Evolutionary conservation across 2,329 filamentous ascomycete genomes (phyloP).

Genomic region (Talaromyces marneffei): DNA sequence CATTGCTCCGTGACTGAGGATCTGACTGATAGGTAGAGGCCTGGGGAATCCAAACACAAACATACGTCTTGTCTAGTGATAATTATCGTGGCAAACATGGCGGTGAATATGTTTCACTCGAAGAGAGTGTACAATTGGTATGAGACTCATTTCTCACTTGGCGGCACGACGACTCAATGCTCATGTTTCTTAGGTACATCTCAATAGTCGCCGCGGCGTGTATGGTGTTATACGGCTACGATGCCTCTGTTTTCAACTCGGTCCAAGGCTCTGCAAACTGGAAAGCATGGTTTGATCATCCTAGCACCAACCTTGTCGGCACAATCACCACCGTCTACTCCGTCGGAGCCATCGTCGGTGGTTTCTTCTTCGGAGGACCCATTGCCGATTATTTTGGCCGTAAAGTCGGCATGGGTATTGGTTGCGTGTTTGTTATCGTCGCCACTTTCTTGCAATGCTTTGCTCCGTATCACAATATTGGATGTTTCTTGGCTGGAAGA

Average conservation of each 20-base stretch:
- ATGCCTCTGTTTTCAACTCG: constrained; percentile 68
- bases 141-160: background rate
- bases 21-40: background rate
- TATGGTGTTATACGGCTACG: constrained; percentile 71
- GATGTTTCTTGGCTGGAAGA: constrained; percentile 62
- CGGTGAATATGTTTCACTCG: background rate
- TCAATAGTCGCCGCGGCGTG: constrained; percentile 65
- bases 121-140: constrained; percentile 13
- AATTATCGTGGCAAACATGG: background rate
- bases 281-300: constrained; percentile 56
- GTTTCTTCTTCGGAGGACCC: constrained; percentile 64
- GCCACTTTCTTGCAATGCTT: constrained; percentile 66
- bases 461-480: constrained; percentile 55
- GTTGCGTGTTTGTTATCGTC: constrained; percentile 60
- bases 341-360: constrained; percentile 63
- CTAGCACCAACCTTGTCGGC: constrained; percentile 43
- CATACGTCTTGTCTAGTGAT: background rate
- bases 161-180: background rate
- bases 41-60: background rate
- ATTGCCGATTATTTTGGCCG: constrained; percentile 58
- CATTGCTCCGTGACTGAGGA: background rate
- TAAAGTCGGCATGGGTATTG: constrained; percentile 59
- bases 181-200: constrained; percentile 49
- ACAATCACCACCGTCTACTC: constrained; percentile 64
- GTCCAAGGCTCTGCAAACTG: constrained; percentile 64